Evolutionary conservation across 2,329 filamentous ascomycete genomes (phyloP).

Genomic region (Colletotrichum cuscutae): DNA sequence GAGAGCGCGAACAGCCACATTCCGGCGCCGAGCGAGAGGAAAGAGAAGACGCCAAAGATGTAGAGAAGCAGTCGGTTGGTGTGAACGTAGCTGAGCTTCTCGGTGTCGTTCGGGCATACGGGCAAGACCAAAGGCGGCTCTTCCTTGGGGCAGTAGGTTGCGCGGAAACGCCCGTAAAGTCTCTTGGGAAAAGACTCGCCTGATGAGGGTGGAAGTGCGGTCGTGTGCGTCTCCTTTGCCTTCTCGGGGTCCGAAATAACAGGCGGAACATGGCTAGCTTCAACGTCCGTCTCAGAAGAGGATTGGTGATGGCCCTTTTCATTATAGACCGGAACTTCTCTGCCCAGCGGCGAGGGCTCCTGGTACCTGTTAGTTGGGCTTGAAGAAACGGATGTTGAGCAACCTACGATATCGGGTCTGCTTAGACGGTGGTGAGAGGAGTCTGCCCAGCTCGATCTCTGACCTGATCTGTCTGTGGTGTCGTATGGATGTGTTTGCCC

Average conservation of each 20-base stretch:
- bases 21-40: conserved; percentile 51
- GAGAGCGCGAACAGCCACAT: conserved; percentile 54
- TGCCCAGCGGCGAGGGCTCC: conserved; percentile 33
- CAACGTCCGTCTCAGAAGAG: conserved; percentile 27
- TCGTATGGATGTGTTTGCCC: not conserved
- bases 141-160: conserved; percentile 46
- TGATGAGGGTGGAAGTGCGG: conserved; percentile 17
- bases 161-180: conserved; percentile 40
- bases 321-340: conserved; percentile 23
- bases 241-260: conserved; percentile 28
- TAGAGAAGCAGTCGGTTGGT: conserved; percentile 53
- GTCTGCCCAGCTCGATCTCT: conserved; percentile 21
- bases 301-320: conserved; percentile 29
- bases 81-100: conserved; percentile 50
- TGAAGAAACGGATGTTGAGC: not conserved
- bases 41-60: conserved; percentile 51
- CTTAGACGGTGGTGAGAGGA: conserved; percentile 32
- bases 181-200: conserved; percentile 36
- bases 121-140: conserved; percentile 48
- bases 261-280: conserved; percentile 21
- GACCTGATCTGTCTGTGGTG: conserved; percentile 1
- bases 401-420: conserved; percentile 32
- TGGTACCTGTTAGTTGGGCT: not conserved
- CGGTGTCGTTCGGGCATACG: conserved; percentile 48
- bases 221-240: conserved; percentile 29